Evolutionary conservation across 23 red algal genomes (phyloP), one percentile per base, ranked within the genome.

Genomic region (Gracilaria domingensis): DNA sequence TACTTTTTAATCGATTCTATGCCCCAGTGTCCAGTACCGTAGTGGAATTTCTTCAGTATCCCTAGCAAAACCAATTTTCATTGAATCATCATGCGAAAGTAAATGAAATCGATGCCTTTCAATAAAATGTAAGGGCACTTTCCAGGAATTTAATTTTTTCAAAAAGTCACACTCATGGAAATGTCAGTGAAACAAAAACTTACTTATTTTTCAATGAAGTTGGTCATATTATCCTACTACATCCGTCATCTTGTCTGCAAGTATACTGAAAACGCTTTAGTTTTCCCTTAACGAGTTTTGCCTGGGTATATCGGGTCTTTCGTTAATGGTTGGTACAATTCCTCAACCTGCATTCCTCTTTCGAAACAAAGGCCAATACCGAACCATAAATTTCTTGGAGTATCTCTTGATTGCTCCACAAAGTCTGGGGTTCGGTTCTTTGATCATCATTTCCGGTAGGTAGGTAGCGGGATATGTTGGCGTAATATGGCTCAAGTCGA

Each of bases 11-110:
- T 82, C 4, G n/a, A 29, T 12, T 61, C 55, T 4, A 34, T 4
- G 35, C 56, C 79, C 79, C 1, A 82, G 1, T 59, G 35, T 1
- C 79, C 44, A 35, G 56, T 82, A 23, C 56, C 79, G 56, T 82
- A 34, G 0, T 82, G 79, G 21, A 35, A 71, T 37, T 8, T 12
- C 35, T 71, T 71, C 11, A 71, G 8, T 12, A 71, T n/a, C n/a
- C n/a, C n/a, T n/a, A n/a, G n/a, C n/a, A n/a, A n/a, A n/a, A n/a
- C n/a, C n/a, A n/a, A n/a, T n/a, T n/a, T n/a, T n/a, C n/a, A n/a
- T n/a, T n/a, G n/a, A n/a, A n/a, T n/a, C n/a, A n/a, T n/a, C n/a
- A n/a, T n/a, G n/a, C n/a, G n/a, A n/a, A n/a, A n/a, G n/a, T n/a
- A n/a, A n/a, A n/a, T n/a, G n/a, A n/a, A n/a, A n/a, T n/a, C n/a